Percentiles rank a stretch among this genome's conserved stretches.
Evolutionary conservation across 257 asterid species (phyloP).

Genomic region (Solanum tacnaense): DNA sequence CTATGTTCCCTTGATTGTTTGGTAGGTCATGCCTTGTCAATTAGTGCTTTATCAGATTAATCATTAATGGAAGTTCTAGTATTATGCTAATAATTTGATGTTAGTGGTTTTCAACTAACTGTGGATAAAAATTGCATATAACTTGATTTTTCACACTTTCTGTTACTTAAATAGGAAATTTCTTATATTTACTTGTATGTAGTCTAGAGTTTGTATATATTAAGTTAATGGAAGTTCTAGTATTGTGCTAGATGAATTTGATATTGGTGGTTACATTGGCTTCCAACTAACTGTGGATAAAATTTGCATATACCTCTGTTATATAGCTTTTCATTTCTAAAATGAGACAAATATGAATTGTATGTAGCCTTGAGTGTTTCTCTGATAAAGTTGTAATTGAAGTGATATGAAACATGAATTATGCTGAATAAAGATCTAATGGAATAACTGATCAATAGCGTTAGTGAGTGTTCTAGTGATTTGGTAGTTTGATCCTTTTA

Average conservation of each 20-base stretch:
- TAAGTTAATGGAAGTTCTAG: background rate
- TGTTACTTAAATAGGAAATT: background rate
- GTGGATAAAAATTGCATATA: background rate
- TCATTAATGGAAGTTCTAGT: background rate
- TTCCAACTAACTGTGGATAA: background rate
- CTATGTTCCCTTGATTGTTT: background rate
- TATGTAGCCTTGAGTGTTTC: background rate
- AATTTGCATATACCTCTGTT: background rate
- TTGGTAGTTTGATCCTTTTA: background rate
- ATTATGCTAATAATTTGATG: background rate
- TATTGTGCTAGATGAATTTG: background rate
- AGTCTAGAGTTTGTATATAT: background rate
- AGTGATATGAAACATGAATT: background rate
- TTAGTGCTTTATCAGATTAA: background rate
- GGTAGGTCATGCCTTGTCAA: background rate
- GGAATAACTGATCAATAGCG: background rate
- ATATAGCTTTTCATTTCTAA: background rate
- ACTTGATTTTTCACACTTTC: background rate
- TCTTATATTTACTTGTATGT: background rate
- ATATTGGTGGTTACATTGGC: background rate
- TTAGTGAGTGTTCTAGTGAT: too few relatives aligned
- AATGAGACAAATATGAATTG: background rate
- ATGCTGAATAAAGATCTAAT: background rate
- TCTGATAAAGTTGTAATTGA: background rate
- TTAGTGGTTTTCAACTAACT: background rate